Evolutionary conservation across 768 basidiomycete species (phyloP).

Genomic region (Lentinus brumalis): DNA sequence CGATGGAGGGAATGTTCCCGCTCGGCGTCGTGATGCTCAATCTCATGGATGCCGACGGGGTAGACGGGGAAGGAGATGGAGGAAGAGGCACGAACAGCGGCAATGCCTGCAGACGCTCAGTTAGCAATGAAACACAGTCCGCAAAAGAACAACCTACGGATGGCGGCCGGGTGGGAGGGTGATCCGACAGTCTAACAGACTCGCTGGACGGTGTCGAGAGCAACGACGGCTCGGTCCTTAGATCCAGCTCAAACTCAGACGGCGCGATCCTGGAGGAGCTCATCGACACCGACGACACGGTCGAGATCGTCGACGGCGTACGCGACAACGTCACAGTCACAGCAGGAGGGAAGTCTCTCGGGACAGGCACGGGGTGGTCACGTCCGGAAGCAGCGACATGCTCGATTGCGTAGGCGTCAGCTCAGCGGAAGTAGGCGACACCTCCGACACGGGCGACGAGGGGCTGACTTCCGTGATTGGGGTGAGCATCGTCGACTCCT

Average conservation of each 20-base stretch:
- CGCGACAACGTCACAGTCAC: constrained; percentile 21
- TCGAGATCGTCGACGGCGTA: constrained; percentile 33
- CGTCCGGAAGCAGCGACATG: constrained; percentile 36
- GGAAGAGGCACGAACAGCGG: constrained; percentile 35
- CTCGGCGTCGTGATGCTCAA: constrained; percentile 54
- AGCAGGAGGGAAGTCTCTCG: constrained; percentile 15
- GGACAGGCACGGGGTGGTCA: constrained; percentile 28
- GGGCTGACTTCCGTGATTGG: constrained; percentile 36
- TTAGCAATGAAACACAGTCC: constrained; percentile 3
- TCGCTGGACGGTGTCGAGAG: constrained; percentile 45
- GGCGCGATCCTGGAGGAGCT: constrained; percentile 31
- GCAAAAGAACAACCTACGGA: constrained; percentile 27
- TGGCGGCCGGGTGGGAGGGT: constrained; percentile 24
- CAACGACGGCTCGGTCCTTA: constrained; percentile 60
- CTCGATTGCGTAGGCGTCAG: constrained; percentile 31
- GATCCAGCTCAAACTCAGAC: constrained; percentile 31
- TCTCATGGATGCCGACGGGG: constrained; percentile 44
- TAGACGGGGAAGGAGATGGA: constrained; percentile 35
- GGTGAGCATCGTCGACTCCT: constrained; percentile 32
- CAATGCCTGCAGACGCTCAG: constrained; percentile 25
- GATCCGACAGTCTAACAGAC: constrained; percentile 15
- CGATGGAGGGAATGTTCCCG: constrained; percentile 50
- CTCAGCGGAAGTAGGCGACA: constrained; percentile 33
- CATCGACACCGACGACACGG: constrained; percentile 34
- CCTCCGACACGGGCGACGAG: constrained; percentile 25